Conservation (phyloP, 352 stramenopile species). For the Phytophthora constricta region DNA sequence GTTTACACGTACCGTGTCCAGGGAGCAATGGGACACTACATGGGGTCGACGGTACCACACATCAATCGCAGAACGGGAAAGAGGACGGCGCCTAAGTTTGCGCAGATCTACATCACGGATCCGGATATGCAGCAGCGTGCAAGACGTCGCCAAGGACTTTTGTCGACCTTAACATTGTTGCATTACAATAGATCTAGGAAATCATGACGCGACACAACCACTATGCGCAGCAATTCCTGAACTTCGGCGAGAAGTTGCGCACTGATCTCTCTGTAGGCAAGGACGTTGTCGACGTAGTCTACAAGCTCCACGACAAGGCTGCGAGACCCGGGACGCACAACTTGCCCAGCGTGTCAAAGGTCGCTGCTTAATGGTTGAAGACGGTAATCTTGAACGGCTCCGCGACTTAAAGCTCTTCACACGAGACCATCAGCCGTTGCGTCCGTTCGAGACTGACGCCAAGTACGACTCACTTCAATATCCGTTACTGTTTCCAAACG, state of each 20-base stretch:
- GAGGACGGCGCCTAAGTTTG: too few species aligned
- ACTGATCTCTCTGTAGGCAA: too few species aligned
- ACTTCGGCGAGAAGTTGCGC: slow-evolving; percentile 2
- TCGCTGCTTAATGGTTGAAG: background rate
- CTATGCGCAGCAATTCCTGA: slow-evolving; percentile 4
- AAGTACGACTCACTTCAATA: slow-evolving; percentile 13
- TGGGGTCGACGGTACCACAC: too few species aligned
- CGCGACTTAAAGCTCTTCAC: background rate
- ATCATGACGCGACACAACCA: slow-evolving; percentile 25
- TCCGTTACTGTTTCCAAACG: slow-evolving; percentile 6
- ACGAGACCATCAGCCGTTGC: background rate
- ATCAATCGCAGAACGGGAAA: too few species aligned
- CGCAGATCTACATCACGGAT: too few species aligned
- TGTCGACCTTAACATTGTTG: too few species aligned
- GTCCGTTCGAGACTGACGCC: slow-evolving; percentile 8
- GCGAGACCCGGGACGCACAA: slow-evolving; percentile 8
- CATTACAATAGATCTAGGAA: too few species aligned
- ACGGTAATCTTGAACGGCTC: background rate
- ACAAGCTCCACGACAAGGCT: background rate
- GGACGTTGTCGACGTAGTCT: background rate
- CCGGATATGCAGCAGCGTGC: too few species aligned
- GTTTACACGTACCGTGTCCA: background rate
- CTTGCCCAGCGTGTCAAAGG: slow-evolving; percentile 5
- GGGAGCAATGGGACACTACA: too few species aligned
- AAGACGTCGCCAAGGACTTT: too few species aligned